These are phyloP conservation scores for Myriosclerotinia duriaeana DNA, from an alignment of 2,329 filamentous ascomycete species.

Conservation along the genomic window DNA sequence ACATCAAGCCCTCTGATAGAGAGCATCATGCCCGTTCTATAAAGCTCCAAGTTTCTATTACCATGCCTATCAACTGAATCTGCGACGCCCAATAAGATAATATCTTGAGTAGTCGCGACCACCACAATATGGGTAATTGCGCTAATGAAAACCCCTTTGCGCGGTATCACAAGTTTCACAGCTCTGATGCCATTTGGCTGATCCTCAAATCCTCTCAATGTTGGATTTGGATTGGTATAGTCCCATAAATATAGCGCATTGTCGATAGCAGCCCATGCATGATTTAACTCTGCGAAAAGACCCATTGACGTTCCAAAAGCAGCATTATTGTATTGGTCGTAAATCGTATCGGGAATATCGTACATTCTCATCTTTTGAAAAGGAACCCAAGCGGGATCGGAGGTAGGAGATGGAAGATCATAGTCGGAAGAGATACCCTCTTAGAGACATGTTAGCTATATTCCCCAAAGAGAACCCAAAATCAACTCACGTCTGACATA, in stretches of 20 bases:
- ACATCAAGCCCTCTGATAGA: constrained; percentile 75
- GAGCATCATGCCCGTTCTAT: constrained; percentile 83
- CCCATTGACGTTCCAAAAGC: constrained; percentile 93
- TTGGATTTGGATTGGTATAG: constrained; percentile 88
- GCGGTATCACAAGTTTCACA: constrained; percentile 84
- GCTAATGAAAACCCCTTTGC: constrained; percentile 80
- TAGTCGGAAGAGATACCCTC: constrained; percentile 92
- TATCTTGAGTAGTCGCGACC: constrained; percentile 80
- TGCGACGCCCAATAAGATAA: constrained; percentile 82
- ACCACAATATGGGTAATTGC: constrained; percentile 86
- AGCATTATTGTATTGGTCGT: constrained; percentile 86
- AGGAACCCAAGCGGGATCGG: constrained; percentile 74
- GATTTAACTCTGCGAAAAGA: constrained; percentile 88
- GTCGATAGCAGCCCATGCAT: constrained; percentile 95
- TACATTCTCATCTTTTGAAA: constrained; percentile 87
- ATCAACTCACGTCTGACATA: constrained; percentile 77
- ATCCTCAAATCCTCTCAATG: constrained; percentile 89
- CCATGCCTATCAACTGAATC: constrained; percentile 67
- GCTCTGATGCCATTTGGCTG: constrained; percentile 83
- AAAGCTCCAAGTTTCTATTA: constrained; percentile 72
- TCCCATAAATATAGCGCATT: constrained; percentile 97
- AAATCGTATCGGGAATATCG: constrained; percentile 86
- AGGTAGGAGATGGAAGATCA: constrained; percentile 62
- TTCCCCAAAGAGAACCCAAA: constrained; percentile 19
- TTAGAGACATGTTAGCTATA: constrained; percentile 49